phyloP scores from a whole-genome alignment of 2,329 filamentous ascomycete genomes.

The Fusarium acutatum region DNA sequence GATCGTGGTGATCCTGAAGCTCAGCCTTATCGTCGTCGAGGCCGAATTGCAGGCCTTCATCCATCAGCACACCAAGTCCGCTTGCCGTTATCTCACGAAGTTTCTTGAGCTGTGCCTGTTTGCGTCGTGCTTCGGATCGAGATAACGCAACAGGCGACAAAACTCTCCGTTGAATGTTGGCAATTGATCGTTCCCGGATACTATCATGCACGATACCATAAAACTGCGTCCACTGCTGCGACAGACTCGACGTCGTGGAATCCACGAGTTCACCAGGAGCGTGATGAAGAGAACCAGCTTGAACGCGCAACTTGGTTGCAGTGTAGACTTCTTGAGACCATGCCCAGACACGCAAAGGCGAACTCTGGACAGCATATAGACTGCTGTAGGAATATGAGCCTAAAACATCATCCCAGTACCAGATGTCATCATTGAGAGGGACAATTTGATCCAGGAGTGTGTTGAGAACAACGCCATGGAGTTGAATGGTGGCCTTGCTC shows the following conservation, averaged over 20 bases:
- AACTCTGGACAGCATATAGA: slow-evolving; percentile 87
- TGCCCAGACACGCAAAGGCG: slow-evolving; percentile 76
- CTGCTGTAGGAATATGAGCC: slow-evolving; percentile 80
- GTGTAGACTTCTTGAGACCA: slow-evolving; percentile 76
- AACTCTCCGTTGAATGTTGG: slow-evolving; percentile 74
- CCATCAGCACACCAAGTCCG: slow-evolving; percentile 85
- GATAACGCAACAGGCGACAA: slow-evolving; percentile 81
- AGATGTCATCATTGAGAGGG: slow-evolving; percentile 84
- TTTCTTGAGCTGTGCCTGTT: slow-evolving; percentile 75
- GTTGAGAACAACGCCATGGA: slow-evolving; percentile 82
- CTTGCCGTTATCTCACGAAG: slow-evolving; percentile 84
- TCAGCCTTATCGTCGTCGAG: slow-evolving; percentile 66
- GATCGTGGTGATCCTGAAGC: slow-evolving; percentile 59
- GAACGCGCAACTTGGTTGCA: slow-evolving; percentile 63
- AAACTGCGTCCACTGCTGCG: slow-evolving; percentile 72
- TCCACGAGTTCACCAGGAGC: slow-evolving; percentile 47
- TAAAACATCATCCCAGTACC: slow-evolving; percentile 94
- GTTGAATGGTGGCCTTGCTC: slow-evolving; percentile 91
- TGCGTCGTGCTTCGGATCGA: slow-evolving; percentile 77
- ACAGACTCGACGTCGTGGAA: slow-evolving; percentile 51
- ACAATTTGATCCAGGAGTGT: slow-evolving; percentile 84
- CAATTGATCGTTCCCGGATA: slow-evolving; percentile 75
- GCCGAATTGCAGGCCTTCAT: slow-evolving; percentile 80
- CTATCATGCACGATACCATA: slow-evolving; percentile 82
- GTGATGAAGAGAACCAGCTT: slow-evolving; percentile 42